Conservation (phyloP, 345 rosid genomes). For the Abelmoschus esculentus region DNA sequence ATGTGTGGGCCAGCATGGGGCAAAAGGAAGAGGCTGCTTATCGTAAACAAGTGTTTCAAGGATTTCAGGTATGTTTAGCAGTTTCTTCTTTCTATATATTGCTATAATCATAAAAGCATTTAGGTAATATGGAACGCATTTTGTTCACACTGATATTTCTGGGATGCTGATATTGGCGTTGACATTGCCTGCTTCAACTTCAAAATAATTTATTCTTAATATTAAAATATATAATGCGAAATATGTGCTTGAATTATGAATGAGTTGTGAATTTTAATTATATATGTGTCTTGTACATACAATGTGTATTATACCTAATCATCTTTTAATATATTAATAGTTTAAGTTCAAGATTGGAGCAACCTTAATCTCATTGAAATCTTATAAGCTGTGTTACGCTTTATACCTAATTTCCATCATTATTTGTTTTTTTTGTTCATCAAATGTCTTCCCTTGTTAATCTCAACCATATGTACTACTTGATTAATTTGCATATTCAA, state of each 20-base stretch:
- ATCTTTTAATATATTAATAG: background rate
- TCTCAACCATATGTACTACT: background rate
- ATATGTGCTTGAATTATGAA: background rate
- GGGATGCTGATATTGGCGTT: background rate
- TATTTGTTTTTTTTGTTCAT: background rate
- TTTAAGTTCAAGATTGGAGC: background rate
- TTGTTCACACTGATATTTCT: background rate
- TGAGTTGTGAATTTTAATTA: background rate
- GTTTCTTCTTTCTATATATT: background rate
- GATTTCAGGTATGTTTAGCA: constrained; percentile 60
- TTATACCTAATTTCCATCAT: background rate
- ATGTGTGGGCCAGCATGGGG: constrained; percentile 99
- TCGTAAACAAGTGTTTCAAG: constrained; percentile 72
- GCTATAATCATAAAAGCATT: background rate
- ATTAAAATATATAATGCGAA: background rate
- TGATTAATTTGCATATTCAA: background rate
- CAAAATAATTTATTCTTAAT: background rate
- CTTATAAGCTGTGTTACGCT: background rate
- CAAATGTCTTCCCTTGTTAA: background rate
- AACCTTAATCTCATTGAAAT: background rate
- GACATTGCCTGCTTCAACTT: background rate
- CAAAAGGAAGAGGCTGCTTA: constrained; percentile 92
- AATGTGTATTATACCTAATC: background rate
- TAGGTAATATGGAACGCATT: background rate
- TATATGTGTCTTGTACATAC: background rate